Base-by-base conservation (phyloP, 2,329 filamentous ascomycete genomes). In the Claviceps digitariae region DNA sequence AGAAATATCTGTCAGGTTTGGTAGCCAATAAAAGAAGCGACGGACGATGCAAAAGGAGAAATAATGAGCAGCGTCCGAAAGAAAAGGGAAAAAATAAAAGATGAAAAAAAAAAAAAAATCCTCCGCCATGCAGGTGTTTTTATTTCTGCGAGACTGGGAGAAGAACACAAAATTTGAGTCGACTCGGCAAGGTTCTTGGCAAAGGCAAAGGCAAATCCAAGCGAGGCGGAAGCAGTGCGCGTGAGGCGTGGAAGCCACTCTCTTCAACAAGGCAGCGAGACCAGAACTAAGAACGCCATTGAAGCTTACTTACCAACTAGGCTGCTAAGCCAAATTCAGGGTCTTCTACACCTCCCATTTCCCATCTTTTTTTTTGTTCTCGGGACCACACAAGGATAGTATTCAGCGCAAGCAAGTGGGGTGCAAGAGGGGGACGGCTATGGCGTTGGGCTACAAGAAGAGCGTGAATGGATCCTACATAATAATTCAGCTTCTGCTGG, bases 281-380 rank as follows among this genome's bases (percentile, higher is more conserved):
- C 36, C 52, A 45, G 20, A 45, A 45, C 43, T 15, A 29, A 38
- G 48, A 51, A 21, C 52, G 52, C 52, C 52, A 54, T 47, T 34
- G 48, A 54, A 54, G 43, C 48, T 51, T 47, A 43, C 29, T 27
- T 17, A 27, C 21, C 43, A 25, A 45, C 43, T 36, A 21, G 46
- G 29, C 46, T 36, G 5, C 36, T 47, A 31, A 17, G 25, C 44
- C 17, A 21, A 48, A 48, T 23, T 48, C 44, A 50, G 47, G 49
- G 54, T 41, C 52, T 48, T 48, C 20, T 36, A 53, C 51, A 36
- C 43, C 43, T 52, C 31, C 41, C 48, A 15, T 13, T 12, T 34
- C 31, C 4, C 34, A 15, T 4, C 34, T 36, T 17, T 36, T 6
- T 17, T 48, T 34, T 52, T 45, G 25, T 52, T 44, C 43, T 34